Evolutionary conservation across 768 basidiomycete species (phyloP), one percentile per base, ranked within the genome.

Genomic region (Suillus alpinus): DNA sequence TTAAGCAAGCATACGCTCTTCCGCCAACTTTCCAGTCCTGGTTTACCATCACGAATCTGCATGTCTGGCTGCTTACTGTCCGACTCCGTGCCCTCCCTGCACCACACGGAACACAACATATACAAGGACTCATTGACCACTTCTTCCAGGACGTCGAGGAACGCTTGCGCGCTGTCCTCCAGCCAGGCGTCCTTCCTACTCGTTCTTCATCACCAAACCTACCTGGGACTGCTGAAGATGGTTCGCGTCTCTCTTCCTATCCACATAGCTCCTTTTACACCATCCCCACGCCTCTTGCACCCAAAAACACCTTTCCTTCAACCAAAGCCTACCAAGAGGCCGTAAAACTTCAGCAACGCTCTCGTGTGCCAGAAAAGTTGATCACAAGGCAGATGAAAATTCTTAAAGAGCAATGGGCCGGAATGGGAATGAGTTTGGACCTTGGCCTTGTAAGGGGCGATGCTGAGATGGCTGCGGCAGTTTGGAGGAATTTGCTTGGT

Each of bases 1-100:
- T 18, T 2, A 20, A 5, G 23, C 0, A 67, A 97, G 95, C 85
- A 62, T 96, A 92, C 68, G 81, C 80, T 61, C 81, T 98, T 6
- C 94, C 95, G 10, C 89, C 89, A 13, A 97, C 96, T 0, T 97
- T 96, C 74, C 95, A 98, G 69, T 92, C 96, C 16, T 98, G 95
- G 92, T 98, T 98, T 76, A 92, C 92, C 4, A 77, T 97, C 56
- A 93, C 93, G 32, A 94, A 95, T 65, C 80, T 98, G 32, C 94
- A 98, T 74, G 79, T 98, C 52, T 95, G 95, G 90, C 80, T 98
- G 65, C 85, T 95, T 55, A 89, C 89, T 18, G 90, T 92, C 57
- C 90, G 95, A 26, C 82, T 97, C 10, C 92, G 96, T 23, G 86
- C 91, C 0, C 84, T 98, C 12, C 94, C 88, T 2, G 69, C 77